These are phyloP conservation scores for Aspergillus sp. DNA, from an alignment of 2,329 filamentous ascomycete species.

Conservation along the genomic window DNA sequence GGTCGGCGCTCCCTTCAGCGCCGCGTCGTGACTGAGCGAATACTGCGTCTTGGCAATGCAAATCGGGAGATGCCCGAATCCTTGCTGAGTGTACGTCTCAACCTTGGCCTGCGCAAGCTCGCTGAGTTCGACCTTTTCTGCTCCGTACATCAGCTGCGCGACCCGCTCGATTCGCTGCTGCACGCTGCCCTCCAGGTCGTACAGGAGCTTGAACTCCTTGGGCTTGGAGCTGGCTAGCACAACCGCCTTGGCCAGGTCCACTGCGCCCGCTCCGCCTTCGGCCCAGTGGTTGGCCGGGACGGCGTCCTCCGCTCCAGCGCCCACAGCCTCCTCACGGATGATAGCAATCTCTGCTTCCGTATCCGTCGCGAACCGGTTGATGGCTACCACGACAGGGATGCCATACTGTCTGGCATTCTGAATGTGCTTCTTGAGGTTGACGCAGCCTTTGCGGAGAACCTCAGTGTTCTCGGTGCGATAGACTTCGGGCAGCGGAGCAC, in stretches of 20 bases:
- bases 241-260: conserved; percentile 81
- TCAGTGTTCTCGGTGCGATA: conserved; percentile 94
- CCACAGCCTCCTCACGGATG: conserved; percentile 80
- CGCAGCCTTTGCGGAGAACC: conserved; percentile 76
- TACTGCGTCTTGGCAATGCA: conserved; percentile 99
- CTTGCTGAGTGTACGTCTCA: conserved; percentile 86
- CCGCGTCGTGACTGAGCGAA: conserved; percentile 84
- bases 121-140: conserved; percentile 80
- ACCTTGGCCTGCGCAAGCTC: conserved; percentile 94
- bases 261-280: conserved; percentile 80
- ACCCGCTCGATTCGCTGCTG: conserved; percentile 88
- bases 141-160: conserved; percentile 89
- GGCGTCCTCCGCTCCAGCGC: conserved; percentile 87
- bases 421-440: conserved; percentile 95
- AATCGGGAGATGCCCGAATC: conserved; percentile 85
- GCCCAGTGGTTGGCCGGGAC: conserved; percentile 96
- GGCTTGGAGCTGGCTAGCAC: conserved; percentile 74
- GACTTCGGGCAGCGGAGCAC: conserved; percentile 72
- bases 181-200: conserved; percentile 67
- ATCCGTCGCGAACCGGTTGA: conserved; percentile 94
- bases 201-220: conserved; percentile 82
- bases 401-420: conserved; percentile 81
- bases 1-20: conserved; percentile 86
- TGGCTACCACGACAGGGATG: conserved; percentile 87
- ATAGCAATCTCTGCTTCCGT: conserved; percentile 85